Conservation (phyloP, 768 basidiomycete genomes). For the Suillus lakei region DNA sequence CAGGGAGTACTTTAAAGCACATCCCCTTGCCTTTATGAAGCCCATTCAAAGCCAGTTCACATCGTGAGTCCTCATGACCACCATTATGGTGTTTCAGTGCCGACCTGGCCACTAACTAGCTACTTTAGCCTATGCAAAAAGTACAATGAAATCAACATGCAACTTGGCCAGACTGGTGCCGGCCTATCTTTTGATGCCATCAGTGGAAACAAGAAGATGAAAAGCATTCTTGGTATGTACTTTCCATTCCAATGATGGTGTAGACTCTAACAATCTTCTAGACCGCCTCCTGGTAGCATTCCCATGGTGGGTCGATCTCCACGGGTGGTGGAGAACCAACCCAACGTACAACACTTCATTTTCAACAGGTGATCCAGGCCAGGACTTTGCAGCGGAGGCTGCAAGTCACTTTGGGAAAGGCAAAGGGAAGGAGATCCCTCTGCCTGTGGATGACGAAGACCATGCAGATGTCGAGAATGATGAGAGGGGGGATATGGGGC, state of each 20-base stretch:
- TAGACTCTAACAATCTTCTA: neutral
- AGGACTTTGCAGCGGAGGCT: constrained; percentile 7
- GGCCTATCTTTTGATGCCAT: neutral
- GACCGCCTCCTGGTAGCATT: neutral
- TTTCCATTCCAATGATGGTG: neutral
- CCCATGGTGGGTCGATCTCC: neutral
- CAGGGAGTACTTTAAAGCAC: neutral
- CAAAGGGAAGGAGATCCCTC: neutral
- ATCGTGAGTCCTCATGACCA: neutral
- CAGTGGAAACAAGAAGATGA: neutral
- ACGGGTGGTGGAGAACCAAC: constrained; percentile 1
- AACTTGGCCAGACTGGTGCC: neutral
- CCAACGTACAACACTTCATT: neutral
- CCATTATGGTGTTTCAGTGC: neutral
- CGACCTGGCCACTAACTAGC: neutral
- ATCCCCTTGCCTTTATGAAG: neutral
- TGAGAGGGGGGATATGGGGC: neutral
- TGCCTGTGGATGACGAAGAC: neutral
- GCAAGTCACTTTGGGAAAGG: neutral
- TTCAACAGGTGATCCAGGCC: constrained; percentile 1
- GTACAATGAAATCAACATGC: neutral
- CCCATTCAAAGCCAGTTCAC: neutral
- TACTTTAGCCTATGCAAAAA: neutral
- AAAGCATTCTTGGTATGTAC: neutral
- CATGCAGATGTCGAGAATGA: neutral